Base-by-base conservation (phyloP, 192 early-diverging fungal genomes). In the Borealophlyctis nickersoniae region DNA sequence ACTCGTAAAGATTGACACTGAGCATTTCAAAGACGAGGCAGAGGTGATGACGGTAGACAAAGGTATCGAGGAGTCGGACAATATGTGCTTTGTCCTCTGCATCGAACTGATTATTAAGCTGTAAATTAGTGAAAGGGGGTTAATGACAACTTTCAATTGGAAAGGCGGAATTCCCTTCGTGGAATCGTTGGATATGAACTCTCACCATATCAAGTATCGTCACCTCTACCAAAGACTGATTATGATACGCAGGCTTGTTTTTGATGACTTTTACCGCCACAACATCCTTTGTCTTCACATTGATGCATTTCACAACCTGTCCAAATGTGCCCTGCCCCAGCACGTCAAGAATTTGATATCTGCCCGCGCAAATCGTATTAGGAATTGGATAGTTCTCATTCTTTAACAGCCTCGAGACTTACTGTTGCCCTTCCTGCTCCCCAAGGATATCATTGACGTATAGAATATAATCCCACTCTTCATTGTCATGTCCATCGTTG, bases 201-300 rank as follows among this genome's bases (percentile, higher is more conserved):
- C 71, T 52, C 74, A 91, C 88, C 76, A 92, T 70, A 49, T 93
- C 87, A 30, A 99, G 80, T 65, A 99, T 96, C 13, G 90, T 86
- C 5, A 97, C 91, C 80, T 99, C 97, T 81, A 97, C 89, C 81
- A 96, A 84, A 64, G 91, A 92, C 75, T 99, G 97, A 73, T 95
- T 93, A 76, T 93, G 95, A 75, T 97, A 99, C 3, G 97, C 95
- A 0, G 86, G 84, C 73, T 94, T 95, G 77, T 99, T 99, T 70
- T 99, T 99, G 60, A 99, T 94, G 28, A 99, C 93, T 76, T 99
- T 99, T 50, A 97, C 87, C 22, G 94, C 97, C 31, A 94, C 88
- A 23, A 90, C 76, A 39, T 92, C 93, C 73, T 91, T 87, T 16
- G 95, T 96, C 71, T 92, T 94, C 39, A 92, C 75, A 63, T 99